Evolutionary conservation across 2,329 filamentous ascomycete genomes (phyloP).

Genomic region (Beauveria varroae): DNA sequence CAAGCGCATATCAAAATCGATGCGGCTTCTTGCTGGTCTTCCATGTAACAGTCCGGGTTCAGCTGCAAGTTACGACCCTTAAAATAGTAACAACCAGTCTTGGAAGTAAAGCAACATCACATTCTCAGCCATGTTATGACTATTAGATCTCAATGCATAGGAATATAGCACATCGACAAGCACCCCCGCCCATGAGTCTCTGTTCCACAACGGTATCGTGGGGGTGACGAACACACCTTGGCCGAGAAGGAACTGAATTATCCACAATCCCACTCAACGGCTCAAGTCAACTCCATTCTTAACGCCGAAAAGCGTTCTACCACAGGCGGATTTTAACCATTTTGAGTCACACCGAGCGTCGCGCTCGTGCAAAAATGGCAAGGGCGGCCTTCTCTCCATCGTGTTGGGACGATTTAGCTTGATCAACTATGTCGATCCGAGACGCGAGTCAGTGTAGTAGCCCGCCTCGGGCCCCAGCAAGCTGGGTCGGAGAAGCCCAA

Average conservation of each 20-base stretch:
- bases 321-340: not conserved
- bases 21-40: no score
- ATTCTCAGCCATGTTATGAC: no score
- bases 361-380: no score
- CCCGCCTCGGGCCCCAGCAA: not conserved
- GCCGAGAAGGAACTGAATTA: not conserved
- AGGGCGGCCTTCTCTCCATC: not conserved
- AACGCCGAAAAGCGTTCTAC: not conserved
- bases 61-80: no score
- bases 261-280: not conserved
- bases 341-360: not conserved
- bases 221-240: not conserved
- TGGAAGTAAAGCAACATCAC: no score
- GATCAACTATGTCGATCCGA: not conserved
- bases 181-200: no score
- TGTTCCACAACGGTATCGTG: not conserved
- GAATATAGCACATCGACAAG: no score
- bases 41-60: no score
- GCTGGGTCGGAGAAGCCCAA: not conserved
- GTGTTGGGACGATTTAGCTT: not conserved
- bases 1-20: no score
- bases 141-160: not conserved
- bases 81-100: no score
- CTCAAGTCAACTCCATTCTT: not conserved
- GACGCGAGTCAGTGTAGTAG: not conserved